Percentiles rank a stretch among this genome's conserved stretches.
These are phyloP conservation scores for Amylocarpus encephaloides DNA, from an alignment of 2,329 filamentous ascomycete genomes.

Conservation along the genomic window DNA sequence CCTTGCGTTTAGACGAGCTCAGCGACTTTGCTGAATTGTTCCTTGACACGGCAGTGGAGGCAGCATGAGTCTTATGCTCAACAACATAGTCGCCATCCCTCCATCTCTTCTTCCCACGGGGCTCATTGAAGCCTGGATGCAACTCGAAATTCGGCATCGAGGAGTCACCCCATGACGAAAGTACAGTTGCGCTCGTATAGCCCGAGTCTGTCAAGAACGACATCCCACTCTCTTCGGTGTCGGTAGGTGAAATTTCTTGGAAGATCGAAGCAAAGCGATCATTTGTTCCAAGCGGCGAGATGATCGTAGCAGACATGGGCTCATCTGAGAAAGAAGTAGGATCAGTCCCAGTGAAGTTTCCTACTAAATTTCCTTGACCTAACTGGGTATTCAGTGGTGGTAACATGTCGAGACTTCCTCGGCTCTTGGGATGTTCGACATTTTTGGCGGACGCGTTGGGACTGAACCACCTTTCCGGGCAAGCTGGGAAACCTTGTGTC, in stretches of 20 bases:
- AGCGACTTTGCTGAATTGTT: slow-evolving; percentile 1
- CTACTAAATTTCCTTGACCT: neutral
- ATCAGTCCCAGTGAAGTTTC: neutral
- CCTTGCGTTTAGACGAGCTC: neutral
- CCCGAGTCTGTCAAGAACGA: slow-evolving; percentile 23
- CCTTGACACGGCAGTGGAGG: neutral
- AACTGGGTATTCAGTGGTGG: slow-evolving; percentile 10
- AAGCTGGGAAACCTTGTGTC: slow-evolving; percentile 15
- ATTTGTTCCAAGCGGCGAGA: slow-evolving; percentile 9
- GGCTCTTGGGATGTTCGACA: slow-evolving; percentile 2
- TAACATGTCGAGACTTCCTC: slow-evolving; percentile 5
- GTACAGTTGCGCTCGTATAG: slow-evolving; percentile 21
- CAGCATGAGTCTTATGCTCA: slow-evolving; percentile 1
- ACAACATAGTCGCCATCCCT: slow-evolving; percentile 7
- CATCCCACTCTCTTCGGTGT: slow-evolving; percentile 18
- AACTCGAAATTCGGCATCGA: slow-evolving; percentile 10
- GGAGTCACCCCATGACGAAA: slow-evolving; percentile 7
- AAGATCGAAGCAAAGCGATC: slow-evolving; percentile 7
- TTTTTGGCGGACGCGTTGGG: slow-evolving; percentile 4
- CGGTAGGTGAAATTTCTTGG: slow-evolving; percentile 10
- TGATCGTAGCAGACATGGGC: slow-evolving; percentile 8
- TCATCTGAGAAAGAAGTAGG: slow-evolving; percentile 3
- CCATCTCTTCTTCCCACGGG: slow-evolving; percentile 13
- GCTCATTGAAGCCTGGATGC: slow-evolving; percentile 12
- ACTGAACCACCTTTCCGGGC: slow-evolving; percentile 15